phyloP scores from a whole-genome alignment of 2,329 filamentous ascomycete species.

The Xenosphaeropsis pyriputrescens region DNA sequence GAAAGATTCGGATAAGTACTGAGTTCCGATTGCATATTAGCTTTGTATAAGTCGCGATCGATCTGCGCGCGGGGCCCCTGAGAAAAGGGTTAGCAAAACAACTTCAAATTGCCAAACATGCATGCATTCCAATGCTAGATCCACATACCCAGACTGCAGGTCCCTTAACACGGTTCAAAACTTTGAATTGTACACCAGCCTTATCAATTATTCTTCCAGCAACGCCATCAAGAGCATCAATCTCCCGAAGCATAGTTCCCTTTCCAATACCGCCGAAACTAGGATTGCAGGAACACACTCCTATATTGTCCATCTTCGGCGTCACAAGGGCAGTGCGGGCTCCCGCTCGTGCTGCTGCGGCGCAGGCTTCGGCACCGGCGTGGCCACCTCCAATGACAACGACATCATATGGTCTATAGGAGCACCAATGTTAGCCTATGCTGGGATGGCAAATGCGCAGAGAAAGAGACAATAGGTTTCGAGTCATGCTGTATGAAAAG shows the following conservation, averaged over 20 bases:
- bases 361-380: constrained; percentile 85
- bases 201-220: constrained; percentile 84
- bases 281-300: constrained; percentile 92
- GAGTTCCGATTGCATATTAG: constrained; percentile 82
- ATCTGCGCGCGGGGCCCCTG: constrained; percentile 87
- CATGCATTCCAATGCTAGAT: too few relatives aligned
- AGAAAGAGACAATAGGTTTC: too few relatives aligned
- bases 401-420: constrained; percentile 53
- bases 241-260: constrained; percentile 86
- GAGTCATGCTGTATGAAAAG: too few relatives aligned
- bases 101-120: neutral
- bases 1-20: constrained; percentile 62
- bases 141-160: constrained; percentile 70
- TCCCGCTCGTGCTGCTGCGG: constrained; percentile 77
- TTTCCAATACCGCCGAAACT: constrained; percentile 98
- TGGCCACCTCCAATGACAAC: constrained; percentile 93
- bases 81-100: neutral
- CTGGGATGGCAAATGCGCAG: too few relatives aligned
- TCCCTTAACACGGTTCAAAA: constrained; percentile 79
- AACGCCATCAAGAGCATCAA: constrained; percentile 87
- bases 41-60: constrained; percentile 77
- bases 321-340: constrained; percentile 84
- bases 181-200: constrained; percentile 83
- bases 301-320: constrained; percentile 75
- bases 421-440: neutral